phyloP scores from a whole-genome alignment of 2,329 filamentous ascomycete species.

The Fusarium nelsonii region DNA sequence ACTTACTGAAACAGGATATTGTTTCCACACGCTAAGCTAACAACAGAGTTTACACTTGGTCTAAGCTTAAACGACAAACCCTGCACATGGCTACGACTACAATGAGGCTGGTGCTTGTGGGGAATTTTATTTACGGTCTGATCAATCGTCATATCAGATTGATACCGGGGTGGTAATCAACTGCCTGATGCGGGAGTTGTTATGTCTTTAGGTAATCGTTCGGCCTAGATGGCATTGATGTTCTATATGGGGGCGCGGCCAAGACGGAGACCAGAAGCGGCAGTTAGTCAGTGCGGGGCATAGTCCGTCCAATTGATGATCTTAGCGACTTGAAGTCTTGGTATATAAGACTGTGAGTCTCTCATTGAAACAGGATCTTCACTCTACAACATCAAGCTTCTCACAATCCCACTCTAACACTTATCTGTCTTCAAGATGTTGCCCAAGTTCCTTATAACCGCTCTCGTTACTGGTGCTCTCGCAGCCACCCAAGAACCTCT shows the following conservation, averaged over 20 bases:
- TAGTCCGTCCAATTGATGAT: neutral
- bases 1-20: neutral
- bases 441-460: neutral
- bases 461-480: slow-evolving; percentile 1
- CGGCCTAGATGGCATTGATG: neutral
- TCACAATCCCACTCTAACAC: neutral
- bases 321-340: neutral
- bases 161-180: neutral
- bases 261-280: neutral
- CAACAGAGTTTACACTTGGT: neutral
- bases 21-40: neutral
- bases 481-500: neutral
- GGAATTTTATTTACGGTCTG: neutral
- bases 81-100: neutral
- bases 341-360: neutral
- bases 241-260: neutral
- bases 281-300: neutral
- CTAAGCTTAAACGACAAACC: neutral
- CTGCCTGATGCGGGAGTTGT: neutral
- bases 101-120: neutral
- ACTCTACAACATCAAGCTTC: neutral
- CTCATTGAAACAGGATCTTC: fast-evolving
- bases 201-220: neutral
- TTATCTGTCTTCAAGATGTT: neutral
- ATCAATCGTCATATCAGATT: neutral